Evolutionary conservation across 2,329 filamentous ascomycete genomes (phyloP).

Genomic region (Tolypocladium amazonense): DNA sequence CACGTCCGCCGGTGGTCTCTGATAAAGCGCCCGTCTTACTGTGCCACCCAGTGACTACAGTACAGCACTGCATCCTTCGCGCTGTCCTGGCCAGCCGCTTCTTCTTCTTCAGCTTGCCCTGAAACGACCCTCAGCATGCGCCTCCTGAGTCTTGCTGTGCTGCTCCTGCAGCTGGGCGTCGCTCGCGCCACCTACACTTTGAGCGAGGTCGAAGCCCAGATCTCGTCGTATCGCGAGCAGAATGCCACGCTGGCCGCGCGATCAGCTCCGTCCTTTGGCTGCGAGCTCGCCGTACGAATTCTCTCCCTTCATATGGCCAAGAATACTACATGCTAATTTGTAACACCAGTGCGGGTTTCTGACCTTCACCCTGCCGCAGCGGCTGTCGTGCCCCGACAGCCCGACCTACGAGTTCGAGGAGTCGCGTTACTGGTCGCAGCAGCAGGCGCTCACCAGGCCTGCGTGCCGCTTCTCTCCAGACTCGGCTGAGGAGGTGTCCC

Average conservation of each 20-base stretch:
- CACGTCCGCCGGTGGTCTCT: not conserved
- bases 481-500: constrained; percentile 14
- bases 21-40: not conserved
- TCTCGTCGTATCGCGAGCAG: constrained; percentile 3
- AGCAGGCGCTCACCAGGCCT: constrained; percentile 8
- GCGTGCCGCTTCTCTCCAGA: constrained; percentile 14
- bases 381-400: constrained; percentile 8
- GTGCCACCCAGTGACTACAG: too few species aligned
- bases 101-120: not conserved
- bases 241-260: not conserved
- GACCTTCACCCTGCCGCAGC: constrained; percentile 4
- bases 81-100: not conserved
- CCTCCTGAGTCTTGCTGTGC: not conserved
- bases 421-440: constrained; percentile 13
- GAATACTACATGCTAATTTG: not conserved
- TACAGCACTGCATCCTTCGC: not conserved
- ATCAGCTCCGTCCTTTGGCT: not conserved
- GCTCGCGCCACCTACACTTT: not conserved
- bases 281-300: not conserved
- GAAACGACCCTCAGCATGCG: constrained; percentile 1
- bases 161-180: constrained; percentile 1
- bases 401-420: constrained; percentile 8
- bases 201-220: constrained; percentile 6
- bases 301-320: not conserved
- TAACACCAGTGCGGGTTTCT: constrained; percentile 10